Evolutionary conservation across 164 flowering plant genomes (phyloP).

Genomic region (Malania oleifera): DNA sequence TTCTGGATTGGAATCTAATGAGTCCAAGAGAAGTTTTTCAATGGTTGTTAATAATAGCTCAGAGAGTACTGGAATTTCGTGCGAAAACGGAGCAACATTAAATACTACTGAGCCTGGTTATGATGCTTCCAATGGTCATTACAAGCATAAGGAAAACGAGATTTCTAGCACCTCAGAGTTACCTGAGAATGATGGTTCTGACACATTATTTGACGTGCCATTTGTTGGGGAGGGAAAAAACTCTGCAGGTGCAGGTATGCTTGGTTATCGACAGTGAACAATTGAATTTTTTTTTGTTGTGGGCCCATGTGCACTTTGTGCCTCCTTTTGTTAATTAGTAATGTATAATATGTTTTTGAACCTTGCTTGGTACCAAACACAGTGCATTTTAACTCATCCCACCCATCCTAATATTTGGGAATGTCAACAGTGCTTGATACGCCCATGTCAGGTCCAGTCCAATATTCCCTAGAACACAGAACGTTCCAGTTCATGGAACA

Average conservation of each 20-base stretch:
- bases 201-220: constrained; percentile 64
- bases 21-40: constrained; percentile 32
- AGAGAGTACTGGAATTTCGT: constrained; percentile 38
- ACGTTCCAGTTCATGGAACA: too few species aligned
- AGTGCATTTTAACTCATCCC: too few species aligned
- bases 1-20: constrained; percentile 40
- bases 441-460: too few species aligned
- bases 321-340: too few species aligned
- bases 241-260: constrained; percentile 40
- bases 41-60: constrained; percentile 28
- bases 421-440: too few species aligned
- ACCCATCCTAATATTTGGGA: too few species aligned
- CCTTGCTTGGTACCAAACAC: too few species aligned
- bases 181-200: constrained; percentile 37
- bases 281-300: neutral
- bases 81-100: constrained; percentile 36
- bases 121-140: constrained; percentile 26
- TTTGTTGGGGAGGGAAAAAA: constrained; percentile 45
- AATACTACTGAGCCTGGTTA: constrained; percentile 29
- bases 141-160: constrained; percentile 36
- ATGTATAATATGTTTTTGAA: too few species aligned
- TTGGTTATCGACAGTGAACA: constrained; percentile 5
- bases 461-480: too few species aligned
- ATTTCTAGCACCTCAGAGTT: constrained; percentile 29
- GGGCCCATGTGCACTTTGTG: too few species aligned